Percentiles rank a stretch among this genome's conserved stretches.
These are phyloP conservation scores for Cucumis melo DNA, from an alignment of 306 rosid species.

Conservation along the genomic window DNA sequence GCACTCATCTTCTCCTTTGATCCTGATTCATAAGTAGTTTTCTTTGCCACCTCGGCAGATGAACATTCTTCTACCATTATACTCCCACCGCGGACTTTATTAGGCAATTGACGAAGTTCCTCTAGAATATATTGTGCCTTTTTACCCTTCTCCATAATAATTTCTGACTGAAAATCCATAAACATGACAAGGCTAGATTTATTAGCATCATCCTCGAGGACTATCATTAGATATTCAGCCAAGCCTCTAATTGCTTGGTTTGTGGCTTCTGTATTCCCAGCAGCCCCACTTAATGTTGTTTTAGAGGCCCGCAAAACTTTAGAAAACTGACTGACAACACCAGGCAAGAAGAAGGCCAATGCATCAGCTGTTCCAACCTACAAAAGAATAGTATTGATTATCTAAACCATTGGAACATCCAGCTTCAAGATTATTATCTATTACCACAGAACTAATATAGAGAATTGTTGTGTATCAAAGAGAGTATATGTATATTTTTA, in stretches of 20 bases:
- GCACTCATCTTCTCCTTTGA: slow-evolving; percentile 25
- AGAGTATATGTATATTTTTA: not conserved
- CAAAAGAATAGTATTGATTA: slow-evolving; percentile 8
- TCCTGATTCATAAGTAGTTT: slow-evolving; percentile 17
- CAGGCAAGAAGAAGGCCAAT: slow-evolving; percentile 91
- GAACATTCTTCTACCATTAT: slow-evolving; percentile 22
- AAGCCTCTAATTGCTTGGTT: slow-evolving; percentile 75
- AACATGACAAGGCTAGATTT: slow-evolving; percentile 21
- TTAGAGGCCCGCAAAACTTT: slow-evolving; percentile 70
- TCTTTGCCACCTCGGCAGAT: slow-evolving; percentile 19
- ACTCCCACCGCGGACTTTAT: slow-evolving; percentile 30
- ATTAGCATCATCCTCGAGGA: slow-evolving; percentile 63
- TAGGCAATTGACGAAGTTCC: slow-evolving; percentile 61
- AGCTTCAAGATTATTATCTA: not conserved
- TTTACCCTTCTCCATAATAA: slow-evolving; percentile 16
- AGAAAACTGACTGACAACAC: slow-evolving; percentile 72
- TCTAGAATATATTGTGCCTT: slow-evolving; percentile 47
- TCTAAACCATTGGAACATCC: not conserved
- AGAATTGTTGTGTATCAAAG: not conserved
- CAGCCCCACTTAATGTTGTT: slow-evolving; percentile 77
- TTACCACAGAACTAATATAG: not conserved
- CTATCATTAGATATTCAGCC: slow-evolving; percentile 84
- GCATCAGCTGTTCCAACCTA: slow-evolving; percentile 89
- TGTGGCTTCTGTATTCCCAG: slow-evolving; percentile 63
- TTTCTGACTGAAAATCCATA: slow-evolving; percentile 19